Conservation (phyloP, 257 asterid genomes). For the Verbena officinalis region DNA sequence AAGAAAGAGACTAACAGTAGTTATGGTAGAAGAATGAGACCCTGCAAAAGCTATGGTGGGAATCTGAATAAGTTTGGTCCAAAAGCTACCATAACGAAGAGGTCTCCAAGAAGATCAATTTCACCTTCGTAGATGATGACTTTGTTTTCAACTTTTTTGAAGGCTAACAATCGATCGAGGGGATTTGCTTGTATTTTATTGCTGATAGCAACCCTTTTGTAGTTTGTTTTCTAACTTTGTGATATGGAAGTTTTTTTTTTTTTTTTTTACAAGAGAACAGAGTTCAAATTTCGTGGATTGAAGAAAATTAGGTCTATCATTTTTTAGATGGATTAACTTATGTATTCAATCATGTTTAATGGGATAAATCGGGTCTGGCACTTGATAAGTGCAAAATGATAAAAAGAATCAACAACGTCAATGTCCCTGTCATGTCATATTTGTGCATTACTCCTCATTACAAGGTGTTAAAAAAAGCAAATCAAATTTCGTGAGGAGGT, state of each 20-base stretch:
- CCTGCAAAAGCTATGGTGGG: slow-evolving; percentile 53
- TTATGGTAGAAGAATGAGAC: slow-evolving; percentile 47
- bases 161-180: not conserved
- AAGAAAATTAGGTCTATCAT: too few species aligned
- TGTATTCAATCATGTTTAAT: too few species aligned
- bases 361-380: too few species aligned
- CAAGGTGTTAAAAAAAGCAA: too few species aligned
- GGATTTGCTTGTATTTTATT: slow-evolving; percentile 9
- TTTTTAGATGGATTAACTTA: too few species aligned
- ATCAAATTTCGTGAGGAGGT: not conserved
- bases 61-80: slow-evolving; percentile 54
- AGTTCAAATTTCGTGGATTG: too few species aligned
- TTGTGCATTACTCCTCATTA: too few species aligned
- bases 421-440: too few species aligned
- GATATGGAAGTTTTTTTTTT: not conserved
- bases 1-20: slow-evolving; percentile 39
- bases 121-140: slow-evolving; percentile 6
- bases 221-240: not conserved
- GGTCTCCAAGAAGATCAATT: slow-evolving; percentile 31
- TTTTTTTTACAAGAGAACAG: too few species aligned
- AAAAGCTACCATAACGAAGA: slow-evolving; percentile 59
- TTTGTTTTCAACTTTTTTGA: not conserved
- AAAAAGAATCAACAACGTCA: too few species aligned
- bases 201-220: not conserved
- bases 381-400: too few species aligned